A percentile compares a stretch with the other conserved stretches of the same genome.
These are phyloP conservation scores for Alternaria conjuncta DNA, from an alignment of 2,329 filamentous ascomycete species.

Conservation along the genomic window DNA sequence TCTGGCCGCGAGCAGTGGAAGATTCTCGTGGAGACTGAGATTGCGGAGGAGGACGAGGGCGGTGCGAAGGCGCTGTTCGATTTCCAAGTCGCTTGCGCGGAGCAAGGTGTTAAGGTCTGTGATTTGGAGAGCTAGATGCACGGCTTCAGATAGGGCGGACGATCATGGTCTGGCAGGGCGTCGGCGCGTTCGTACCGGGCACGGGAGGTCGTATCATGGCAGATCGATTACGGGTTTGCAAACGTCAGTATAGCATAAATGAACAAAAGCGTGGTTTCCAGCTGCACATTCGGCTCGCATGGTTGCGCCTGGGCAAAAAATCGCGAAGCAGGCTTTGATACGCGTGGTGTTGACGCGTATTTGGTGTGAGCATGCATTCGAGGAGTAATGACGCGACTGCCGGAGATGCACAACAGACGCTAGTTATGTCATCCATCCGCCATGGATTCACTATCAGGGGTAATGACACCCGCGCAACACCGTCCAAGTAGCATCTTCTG, in stretches of 20 bases:
- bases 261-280: background rate
- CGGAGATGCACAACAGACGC: background rate
- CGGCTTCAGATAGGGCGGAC: background rate
- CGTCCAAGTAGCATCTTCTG: background rate
- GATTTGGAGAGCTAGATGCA: background rate
- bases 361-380: background rate
- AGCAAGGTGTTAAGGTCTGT: background rate
- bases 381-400: background rate
- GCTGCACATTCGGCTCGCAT: background rate
- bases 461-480: background rate
- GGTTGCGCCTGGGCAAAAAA: background rate
- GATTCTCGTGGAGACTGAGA: background rate
- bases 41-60: background rate
- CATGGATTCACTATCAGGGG: background rate
- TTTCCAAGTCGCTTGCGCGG: background rate
- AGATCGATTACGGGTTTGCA: background rate
- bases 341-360: background rate
- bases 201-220: background rate
- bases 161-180: background rate
- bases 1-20: constrained; percentile 3
- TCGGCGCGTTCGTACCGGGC: background rate
- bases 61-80: background rate
- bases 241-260: background rate
- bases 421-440: background rate
- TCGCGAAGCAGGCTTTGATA: background rate